These are phyloP conservation scores for Geoglossum cookeanum DNA, from an alignment of 2,329 filamentous ascomycete species.

Conservation along the genomic window DNA sequence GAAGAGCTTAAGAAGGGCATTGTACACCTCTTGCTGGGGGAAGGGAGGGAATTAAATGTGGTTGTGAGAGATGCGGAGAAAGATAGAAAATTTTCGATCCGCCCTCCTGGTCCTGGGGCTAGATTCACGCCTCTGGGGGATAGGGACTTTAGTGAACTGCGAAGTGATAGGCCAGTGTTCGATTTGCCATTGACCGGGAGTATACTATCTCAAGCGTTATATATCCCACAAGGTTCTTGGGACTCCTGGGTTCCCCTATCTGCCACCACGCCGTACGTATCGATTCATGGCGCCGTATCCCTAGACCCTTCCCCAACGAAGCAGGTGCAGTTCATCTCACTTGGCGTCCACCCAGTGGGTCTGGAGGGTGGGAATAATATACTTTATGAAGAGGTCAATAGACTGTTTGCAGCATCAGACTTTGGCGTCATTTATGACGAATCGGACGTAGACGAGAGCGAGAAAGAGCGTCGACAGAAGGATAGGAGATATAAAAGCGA, in stretches of 20 bases:
- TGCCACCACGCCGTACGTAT: constrained; percentile 41
- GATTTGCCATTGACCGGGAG: background rate
- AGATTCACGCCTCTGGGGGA: background rate
- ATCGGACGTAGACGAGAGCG: constrained; percentile 17
- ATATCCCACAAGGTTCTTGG: background rate
- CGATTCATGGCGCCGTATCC: constrained; percentile 53
- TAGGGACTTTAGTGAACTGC: background rate
- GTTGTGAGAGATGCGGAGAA: constrained; percentile 34
- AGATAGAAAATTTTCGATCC: constrained; percentile 17
- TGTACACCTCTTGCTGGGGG: constrained; percentile 50
- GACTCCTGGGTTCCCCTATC: constrained; percentile 50
- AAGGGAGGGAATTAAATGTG: constrained; percentile 37
- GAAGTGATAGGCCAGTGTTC: background rate
- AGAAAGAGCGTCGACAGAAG: constrained; percentile 18
- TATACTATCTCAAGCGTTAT: background rate
- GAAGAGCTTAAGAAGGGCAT: constrained; percentile 38
- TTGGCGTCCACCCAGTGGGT: constrained; percentile 50
- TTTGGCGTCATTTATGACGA: constrained; percentile 47
- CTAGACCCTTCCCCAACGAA: constrained; percentile 50
- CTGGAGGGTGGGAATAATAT: constrained; percentile 38
- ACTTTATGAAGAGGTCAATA: constrained; percentile 63
- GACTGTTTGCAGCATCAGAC: constrained; percentile 51
- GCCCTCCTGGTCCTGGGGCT: background rate
- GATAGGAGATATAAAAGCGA: constrained; percentile 27
- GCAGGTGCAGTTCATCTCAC: constrained; percentile 59